phyloP scores from a whole-genome alignment of 495 filamentous ascomycete genomes.

The Chlorociboria aeruginascens region DNA sequence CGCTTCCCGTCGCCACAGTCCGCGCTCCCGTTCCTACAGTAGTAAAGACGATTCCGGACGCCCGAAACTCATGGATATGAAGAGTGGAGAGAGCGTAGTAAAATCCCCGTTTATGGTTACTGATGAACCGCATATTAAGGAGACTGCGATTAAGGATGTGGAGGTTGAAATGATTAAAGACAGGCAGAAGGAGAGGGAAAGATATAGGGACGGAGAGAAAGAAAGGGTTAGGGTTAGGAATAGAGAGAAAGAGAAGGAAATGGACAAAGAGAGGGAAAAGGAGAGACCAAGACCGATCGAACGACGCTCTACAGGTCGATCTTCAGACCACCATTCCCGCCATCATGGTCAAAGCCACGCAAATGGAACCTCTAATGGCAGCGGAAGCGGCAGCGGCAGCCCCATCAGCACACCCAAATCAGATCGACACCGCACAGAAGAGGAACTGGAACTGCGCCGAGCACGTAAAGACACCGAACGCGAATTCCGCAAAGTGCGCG shows the following conservation, averaged over 20 bases:
- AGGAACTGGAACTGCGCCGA: slow-evolving; percentile 11
- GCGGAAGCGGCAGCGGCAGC: too few relatives aligned
- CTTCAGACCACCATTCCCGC: too few relatives aligned
- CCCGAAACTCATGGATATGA: slow-evolving; percentile 10
- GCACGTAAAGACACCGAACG: slow-evolving; percentile 11
- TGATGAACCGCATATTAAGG: slow-evolving; percentile 13
- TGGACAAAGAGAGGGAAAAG: background rate
- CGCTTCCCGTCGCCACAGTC: slow-evolving; percentile 8
- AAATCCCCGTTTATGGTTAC: slow-evolving; percentile 14
- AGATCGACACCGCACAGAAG: slow-evolving; percentile 3
- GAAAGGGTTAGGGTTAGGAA: background rate
- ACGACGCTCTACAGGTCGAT: too few relatives aligned
- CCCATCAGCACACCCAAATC: background rate
- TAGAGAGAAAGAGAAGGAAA: slow-evolving; percentile 5
- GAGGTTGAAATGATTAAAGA: background rate
- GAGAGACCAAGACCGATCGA: background rate
- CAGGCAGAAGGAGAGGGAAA: background rate
- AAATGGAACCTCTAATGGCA: too few relatives aligned
- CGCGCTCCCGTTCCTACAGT: background rate
- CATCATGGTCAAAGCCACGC: too few relatives aligned
- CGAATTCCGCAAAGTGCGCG: slow-evolving; percentile 7
- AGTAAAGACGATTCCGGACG: slow-evolving; percentile 4
- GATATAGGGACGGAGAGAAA: background rate
- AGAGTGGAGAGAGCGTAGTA: slow-evolving; percentile 17
- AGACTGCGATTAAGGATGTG: slow-evolving; percentile 1